phyloP scores from a whole-genome alignment of 2,329 filamentous ascomycete species.

The Mycocentrospora acerina region DNA sequence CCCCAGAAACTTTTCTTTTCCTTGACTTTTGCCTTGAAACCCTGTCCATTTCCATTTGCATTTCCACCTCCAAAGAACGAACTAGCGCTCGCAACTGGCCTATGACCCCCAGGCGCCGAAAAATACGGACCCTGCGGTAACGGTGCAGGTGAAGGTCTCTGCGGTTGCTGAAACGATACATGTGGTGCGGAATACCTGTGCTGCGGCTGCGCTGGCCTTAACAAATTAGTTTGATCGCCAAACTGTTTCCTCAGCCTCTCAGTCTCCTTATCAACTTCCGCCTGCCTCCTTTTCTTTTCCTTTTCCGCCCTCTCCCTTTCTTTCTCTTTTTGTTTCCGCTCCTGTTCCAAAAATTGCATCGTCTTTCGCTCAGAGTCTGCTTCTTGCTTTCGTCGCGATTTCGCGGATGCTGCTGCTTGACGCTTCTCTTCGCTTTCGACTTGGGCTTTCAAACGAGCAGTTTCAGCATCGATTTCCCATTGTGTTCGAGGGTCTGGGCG shows the following conservation, averaged over 20 bases:
- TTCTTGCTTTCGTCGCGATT: constrained; percentile 60
- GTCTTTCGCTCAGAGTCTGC: constrained; percentile 53
- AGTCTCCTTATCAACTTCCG: constrained; percentile 70
- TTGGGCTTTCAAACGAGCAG: constrained; percentile 48
- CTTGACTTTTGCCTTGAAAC: constrained; percentile 20
- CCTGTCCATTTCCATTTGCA: constrained; percentile 24
- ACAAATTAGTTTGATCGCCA: constrained; percentile 49
- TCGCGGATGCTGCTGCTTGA: constrained; percentile 45
- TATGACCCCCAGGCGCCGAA: constrained; percentile 14
- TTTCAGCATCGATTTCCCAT: constrained; percentile 56
- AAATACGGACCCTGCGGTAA: constrained; percentile 32
- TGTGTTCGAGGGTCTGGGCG: constrained; percentile 52
- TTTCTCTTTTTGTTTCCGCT: constrained; percentile 60
- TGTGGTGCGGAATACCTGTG: constrained; percentile 23
- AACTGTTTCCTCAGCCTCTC: constrained; percentile 69
- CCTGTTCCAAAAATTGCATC: constrained; percentile 34
- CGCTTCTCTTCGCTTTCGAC: constrained; percentile 45
- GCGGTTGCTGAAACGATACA: constrained; percentile 15
- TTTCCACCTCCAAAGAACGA: constrained; percentile 39
- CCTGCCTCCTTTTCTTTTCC: constrained; percentile 57
- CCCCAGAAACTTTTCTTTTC: constrained; percentile 44
- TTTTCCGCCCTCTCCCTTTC: constrained; percentile 67
- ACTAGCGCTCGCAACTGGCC: constrained; percentile 34
- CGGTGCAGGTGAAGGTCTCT: constrained; percentile 15
- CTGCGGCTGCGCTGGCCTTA: constrained; percentile 23